Percentiles rank a stretch among this genome's conserved stretches.
phyloP scores from a whole-genome alignment of 2,329 filamentous ascomycete species.

The Ascosphaera apis region DNA sequence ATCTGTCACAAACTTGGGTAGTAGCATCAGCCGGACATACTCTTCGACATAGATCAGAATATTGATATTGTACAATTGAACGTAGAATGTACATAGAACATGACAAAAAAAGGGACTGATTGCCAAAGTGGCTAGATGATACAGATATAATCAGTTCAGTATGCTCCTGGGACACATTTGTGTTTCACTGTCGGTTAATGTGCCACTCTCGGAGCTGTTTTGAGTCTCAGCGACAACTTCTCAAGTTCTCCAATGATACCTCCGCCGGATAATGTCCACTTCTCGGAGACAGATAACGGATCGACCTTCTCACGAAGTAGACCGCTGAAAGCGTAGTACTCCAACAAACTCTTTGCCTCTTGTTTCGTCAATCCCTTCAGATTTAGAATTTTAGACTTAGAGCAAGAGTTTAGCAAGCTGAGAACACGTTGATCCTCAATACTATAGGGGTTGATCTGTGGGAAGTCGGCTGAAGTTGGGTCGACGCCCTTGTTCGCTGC shows the following conservation, averaged over 20 bases:
- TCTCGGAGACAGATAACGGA: constrained; percentile 49
- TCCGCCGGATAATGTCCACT: constrained; percentile 62
- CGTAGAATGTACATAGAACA: too few species aligned
- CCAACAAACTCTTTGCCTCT: constrained; percentile 61
- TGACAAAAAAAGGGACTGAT: too few species aligned
- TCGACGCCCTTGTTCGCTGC: constrained; percentile 19
- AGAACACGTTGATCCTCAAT: constrained; percentile 30
- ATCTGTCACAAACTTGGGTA: too few species aligned
- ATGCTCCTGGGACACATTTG: too few species aligned
- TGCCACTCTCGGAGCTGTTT: too few species aligned
- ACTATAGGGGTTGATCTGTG: constrained; percentile 28
- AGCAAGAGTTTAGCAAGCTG: constrained; percentile 15
- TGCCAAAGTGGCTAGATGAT: too few species aligned
- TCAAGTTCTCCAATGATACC: constrained; percentile 76
- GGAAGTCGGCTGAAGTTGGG: constrained; percentile 18
- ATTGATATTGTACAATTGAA: too few species aligned
- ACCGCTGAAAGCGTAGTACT: constrained; percentile 82
- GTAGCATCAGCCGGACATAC: too few species aligned
- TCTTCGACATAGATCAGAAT: too few species aligned
- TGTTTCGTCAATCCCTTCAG: constrained; percentile 46
- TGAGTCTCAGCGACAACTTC: too few species aligned
- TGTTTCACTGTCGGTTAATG: too few species aligned
- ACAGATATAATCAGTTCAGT: too few species aligned
- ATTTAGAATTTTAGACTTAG: constrained; percentile 24
- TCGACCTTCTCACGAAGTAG: constrained; percentile 48